Evolutionary conservation across 768 basidiomycete genomes (phyloP).

Genomic region (Xerocomellus amylosporus): DNA sequence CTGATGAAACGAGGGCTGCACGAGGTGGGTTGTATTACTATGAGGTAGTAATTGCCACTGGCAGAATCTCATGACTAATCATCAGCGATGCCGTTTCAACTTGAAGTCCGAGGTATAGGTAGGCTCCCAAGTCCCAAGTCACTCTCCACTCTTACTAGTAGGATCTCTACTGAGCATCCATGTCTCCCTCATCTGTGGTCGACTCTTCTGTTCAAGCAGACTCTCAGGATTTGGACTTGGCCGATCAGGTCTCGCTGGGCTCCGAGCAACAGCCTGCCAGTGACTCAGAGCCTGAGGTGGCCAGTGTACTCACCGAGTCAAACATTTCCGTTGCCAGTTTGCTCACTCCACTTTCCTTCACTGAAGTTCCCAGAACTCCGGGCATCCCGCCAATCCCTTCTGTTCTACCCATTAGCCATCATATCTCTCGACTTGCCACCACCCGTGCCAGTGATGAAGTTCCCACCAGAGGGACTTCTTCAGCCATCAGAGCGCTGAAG

Average conservation of each 20-base stretch:
- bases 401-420: not conserved
- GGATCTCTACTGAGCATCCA: not conserved
- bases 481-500: not conserved
- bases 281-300: not conserved
- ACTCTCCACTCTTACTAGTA: not conserved
- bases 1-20: not conserved
- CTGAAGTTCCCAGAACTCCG: not conserved
- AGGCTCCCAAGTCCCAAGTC: no score
- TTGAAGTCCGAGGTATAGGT: no score
- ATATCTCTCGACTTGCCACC: not conserved
- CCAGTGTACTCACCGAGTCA: not conserved
- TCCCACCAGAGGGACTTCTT: not conserved
- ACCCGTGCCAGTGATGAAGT: not conserved
- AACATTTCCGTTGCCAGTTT: not conserved
- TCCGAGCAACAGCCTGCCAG: not conserved
- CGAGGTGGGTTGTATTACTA: no score
- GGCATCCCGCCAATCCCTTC: not conserved
- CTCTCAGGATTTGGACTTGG: not conserved
- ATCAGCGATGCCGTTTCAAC: not conserved
- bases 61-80: not conserved
- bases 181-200: not conserved
- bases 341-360: not conserved
- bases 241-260: not conserved
- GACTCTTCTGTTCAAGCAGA: not conserved
- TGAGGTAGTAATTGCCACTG: not conserved